A percentile compares a stretch with the other conserved stretches of the same genome.
These are phyloP conservation scores for Chlorella sp. DNA, from an alignment of 139 green algal genomes.

Conservation along the genomic window DNA sequence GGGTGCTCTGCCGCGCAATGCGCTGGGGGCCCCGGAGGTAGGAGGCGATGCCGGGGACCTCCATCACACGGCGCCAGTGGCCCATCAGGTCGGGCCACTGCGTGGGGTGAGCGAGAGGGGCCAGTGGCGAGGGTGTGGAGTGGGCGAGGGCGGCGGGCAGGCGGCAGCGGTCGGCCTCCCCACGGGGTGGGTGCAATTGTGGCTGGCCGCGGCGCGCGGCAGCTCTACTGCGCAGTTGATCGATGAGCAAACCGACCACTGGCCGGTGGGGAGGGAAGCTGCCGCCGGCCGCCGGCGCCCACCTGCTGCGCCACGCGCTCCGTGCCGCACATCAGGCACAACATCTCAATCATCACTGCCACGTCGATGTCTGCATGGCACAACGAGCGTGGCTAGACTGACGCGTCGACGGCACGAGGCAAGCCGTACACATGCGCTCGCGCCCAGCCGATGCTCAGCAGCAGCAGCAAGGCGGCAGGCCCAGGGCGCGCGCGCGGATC, in stretches of 20 bases:
- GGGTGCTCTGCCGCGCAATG: too few relatives aligned
- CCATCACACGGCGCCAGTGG: not conserved
- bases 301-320: conserved; percentile 2
- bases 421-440: not conserved
- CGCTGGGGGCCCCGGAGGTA: too few relatives aligned
- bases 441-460: not conserved
- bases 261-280: not conserved
- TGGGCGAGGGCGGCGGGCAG: not conserved
- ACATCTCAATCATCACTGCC: not conserved
- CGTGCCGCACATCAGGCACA: not conserved
- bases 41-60: too few relatives aligned
- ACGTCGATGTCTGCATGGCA: not conserved
- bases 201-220: not conserved
- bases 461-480: not conserved
- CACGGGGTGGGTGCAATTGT: not conserved
- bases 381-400: too few relatives aligned
- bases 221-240: not conserved
- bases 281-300: not conserved
- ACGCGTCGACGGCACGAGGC: not conserved
- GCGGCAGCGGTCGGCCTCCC: not conserved
- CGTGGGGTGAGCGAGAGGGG: not conserved
- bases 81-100: conserved; percentile 1
- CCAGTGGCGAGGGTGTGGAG: not conserved
- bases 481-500: too few relatives aligned
- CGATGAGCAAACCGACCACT: not conserved